Base-by-base conservation (phyloP, 2,329 filamentous ascomycete species). In the Trichoderma sp. region DNA sequence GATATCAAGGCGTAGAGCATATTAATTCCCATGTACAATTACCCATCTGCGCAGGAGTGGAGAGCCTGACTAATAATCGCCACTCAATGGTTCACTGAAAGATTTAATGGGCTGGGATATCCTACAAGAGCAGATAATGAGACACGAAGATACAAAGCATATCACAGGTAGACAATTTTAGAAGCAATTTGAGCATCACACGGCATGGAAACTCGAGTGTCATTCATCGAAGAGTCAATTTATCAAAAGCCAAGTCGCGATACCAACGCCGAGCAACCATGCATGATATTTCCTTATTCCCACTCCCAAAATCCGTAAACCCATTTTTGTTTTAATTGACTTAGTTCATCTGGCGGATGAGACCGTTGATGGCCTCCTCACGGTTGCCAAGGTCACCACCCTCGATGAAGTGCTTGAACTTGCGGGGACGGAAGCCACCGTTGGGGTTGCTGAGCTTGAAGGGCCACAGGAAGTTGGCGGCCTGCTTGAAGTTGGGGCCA, bases 381-480 rank as follows among this genome's bases (percentile, higher is more conserved):
- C 97, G 94, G 92, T 99, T 98, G 86, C 97, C 97, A 82, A 97
- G 90, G 88, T 99, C 97, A 93, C 97, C 97, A 88, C 96, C 97
- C 91, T 98, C 94, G 79, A 98, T 94, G 90, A 94, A 98, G 91
- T 98, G 95, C 91, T 95, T 97, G 93, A 98, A 98, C 91, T 98
- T 99, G 89, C 97, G 91, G 83, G 93, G 88, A 82, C 93, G 93
- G 95, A 98, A 99, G 80, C 97, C 96, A 86, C 97, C 97, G 82
- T 89, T 98, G 85, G 97, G 97, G 92, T 97, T 98, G 92, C 92
- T 95, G 81, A 99, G 94, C 94, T 99, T 98, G 93, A 99, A 99
- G 85, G 97, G 97, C 97, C 97, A 99, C 81, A 98, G 89, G 93
- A 98, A 98, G 93, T 98, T 99, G 90, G 93, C 92, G 84, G 94